Conservation (phyloP, 148 eudicot genomes). For the Limonium bicolor region DNA sequence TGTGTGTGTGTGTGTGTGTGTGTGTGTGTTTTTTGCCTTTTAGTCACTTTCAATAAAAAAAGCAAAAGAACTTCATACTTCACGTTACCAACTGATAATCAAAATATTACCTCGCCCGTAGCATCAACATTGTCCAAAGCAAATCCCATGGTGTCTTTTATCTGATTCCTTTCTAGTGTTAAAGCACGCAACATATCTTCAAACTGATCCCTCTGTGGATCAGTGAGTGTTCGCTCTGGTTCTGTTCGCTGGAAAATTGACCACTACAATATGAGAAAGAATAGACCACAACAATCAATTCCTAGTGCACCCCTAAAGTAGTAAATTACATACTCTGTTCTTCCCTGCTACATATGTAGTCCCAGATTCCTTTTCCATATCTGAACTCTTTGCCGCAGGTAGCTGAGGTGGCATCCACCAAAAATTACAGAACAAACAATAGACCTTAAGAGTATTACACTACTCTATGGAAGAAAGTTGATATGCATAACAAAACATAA, state of each 20-base stretch:
- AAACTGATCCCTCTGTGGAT: slow-evolving; percentile 92
- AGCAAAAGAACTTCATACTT: too few species aligned
- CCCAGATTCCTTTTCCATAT: slow-evolving; percentile 58
- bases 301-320: slow-evolving; percentile 2
- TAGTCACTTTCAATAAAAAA: too few species aligned
- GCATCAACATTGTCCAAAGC: slow-evolving; percentile 97
- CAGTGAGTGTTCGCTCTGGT: slow-evolving; percentile 75
- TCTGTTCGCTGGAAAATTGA: slow-evolving; percentile 46
- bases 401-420: slow-evolving; percentile 93
- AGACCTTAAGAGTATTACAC: neutral
- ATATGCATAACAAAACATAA: neutral
- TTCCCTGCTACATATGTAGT: slow-evolving; percentile 89
- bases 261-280: neutral
- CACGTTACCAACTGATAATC: neutral
- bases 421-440: slow-evolving; percentile 5
- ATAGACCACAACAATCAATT: neutral
- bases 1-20: too few species aligned
- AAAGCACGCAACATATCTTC: slow-evolving; percentile 96
- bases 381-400: slow-evolving; percentile 62
- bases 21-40: too few species aligned
- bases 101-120: slow-evolving; percentile 68
- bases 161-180: slow-evolving; percentile 87
- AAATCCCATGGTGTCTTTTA: slow-evolving; percentile 96
- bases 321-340: slow-evolving; percentile 49
- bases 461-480: neutral